Conservation (phyloP, 2,329 filamentous ascomycete genomes). For the Cytospora leucostoma region DNA sequence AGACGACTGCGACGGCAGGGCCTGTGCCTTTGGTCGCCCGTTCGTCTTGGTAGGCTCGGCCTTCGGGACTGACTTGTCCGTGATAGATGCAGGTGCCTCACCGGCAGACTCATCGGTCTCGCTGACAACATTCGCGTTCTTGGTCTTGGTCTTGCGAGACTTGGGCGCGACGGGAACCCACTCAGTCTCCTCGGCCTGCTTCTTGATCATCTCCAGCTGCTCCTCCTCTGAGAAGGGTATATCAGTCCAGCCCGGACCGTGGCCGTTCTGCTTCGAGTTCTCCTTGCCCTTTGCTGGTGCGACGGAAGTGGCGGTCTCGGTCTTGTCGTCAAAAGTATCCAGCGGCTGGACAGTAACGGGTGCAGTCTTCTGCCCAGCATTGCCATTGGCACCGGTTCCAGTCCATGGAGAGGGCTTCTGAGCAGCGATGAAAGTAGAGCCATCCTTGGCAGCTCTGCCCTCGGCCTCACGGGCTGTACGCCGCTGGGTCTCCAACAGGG, state of each 20-base stretch:
- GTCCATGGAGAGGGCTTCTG: constrained; percentile 45
- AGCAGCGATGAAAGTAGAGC: constrained; percentile 58
- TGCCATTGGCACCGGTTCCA: constrained; percentile 44
- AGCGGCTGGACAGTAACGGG: constrained; percentile 50
- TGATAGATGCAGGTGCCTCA: constrained; percentile 29
- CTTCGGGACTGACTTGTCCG: constrained; percentile 28
- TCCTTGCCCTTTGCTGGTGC: constrained; percentile 41
- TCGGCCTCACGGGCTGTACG: constrained; percentile 79
- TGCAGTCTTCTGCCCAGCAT: constrained; percentile 44
- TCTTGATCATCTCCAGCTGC: constrained; percentile 59
- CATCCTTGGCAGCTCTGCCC: constrained; percentile 81
- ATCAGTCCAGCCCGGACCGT: constrained; percentile 50
- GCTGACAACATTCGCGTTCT: constrained; percentile 39
- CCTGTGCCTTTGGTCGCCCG: constrained; percentile 35
- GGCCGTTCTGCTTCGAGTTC: constrained; percentile 36
- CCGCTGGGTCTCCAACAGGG: constrained; percentile 78
- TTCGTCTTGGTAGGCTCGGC: constrained; percentile 37
- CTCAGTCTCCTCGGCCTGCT: constrained; percentile 53
- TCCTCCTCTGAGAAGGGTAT: constrained; percentile 62
- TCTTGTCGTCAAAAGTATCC: constrained; percentile 56
- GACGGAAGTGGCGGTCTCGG: constrained; percentile 37
- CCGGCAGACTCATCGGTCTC: constrained; percentile 31
- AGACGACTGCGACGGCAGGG: constrained; percentile 44
- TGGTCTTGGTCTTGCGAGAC: constrained; percentile 46
- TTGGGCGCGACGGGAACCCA: constrained; percentile 62